Evolutionary conservation across 2,329 filamentous ascomycete genomes (phyloP).

Genomic region (Sclerotinia nivalis): DNA sequence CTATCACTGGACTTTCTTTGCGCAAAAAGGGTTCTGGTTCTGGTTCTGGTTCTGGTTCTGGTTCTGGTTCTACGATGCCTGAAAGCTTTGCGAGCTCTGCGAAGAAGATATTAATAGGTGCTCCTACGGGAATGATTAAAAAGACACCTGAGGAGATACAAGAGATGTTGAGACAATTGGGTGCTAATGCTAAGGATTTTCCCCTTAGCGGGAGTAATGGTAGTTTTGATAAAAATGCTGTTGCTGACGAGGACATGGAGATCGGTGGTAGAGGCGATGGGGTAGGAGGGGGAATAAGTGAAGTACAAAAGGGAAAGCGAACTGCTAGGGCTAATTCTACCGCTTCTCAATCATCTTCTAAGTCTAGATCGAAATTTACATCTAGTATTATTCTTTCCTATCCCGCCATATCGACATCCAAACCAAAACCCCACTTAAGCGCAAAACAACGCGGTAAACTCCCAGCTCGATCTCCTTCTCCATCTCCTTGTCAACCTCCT

Average conservation of each 20-base stretch:
- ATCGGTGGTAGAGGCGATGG: background rate
- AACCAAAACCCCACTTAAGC: background rate
- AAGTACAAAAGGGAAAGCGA: background rate
- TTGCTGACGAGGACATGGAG: no score
- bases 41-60: background rate
- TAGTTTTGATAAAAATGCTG: background rate
- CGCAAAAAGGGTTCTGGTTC: background rate
- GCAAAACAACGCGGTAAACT: background rate
- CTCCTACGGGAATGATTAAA: background rate
- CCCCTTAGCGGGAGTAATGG: background rate
- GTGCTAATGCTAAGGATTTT: background rate
- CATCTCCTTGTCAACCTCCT: no score
- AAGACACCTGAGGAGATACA: background rate
- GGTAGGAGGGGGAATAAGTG: background rate
- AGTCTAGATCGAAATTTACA: background rate
- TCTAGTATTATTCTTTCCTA: background rate
- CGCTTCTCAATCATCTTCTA: background rate
- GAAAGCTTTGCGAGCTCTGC: rapidly evolving
- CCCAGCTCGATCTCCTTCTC: background rate
- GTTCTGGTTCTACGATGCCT: no score
- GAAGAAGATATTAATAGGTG: background rate
- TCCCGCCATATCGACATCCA: background rate
- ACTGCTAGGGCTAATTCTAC: background rate
- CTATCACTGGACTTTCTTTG: background rate
- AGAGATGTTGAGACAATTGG: background rate